These are phyloP conservation scores for Rhynchosporium graminicola DNA, from an alignment of 2,329 filamentous ascomycete genomes.

Conservation along the genomic window DNA sequence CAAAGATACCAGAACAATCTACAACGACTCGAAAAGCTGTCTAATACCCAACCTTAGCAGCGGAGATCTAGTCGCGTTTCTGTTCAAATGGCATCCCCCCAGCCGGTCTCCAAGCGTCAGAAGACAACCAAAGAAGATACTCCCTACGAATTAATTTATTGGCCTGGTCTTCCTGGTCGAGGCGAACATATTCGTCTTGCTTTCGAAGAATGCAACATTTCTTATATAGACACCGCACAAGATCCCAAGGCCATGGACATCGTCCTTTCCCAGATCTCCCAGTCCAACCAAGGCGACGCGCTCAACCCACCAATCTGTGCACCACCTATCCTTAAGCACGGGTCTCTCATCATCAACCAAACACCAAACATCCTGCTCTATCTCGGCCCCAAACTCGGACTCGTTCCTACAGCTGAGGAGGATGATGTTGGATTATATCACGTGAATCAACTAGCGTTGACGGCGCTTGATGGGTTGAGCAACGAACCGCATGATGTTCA, in stretches of 20 bases:
- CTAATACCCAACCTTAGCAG: too few species aligned
- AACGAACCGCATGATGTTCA: constrained; percentile 76
- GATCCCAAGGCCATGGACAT: constrained; percentile 51
- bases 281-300: constrained; percentile 50
- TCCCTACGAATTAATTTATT: constrained; percentile 32
- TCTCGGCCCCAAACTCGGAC: constrained; percentile 48
- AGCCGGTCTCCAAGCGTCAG: constrained; percentile 43
- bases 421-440: constrained; percentile 52
- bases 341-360: constrained; percentile 63
- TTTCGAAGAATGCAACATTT: constrained; percentile 66
- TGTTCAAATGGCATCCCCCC: constrained; percentile 19
- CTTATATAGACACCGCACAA: constrained; percentile 64
- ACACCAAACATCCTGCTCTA: constrained; percentile 74
- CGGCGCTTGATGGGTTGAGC: constrained; percentile 66
- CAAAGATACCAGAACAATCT: too few species aligned
- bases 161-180: constrained; percentile 61
- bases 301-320: constrained; percentile 66
- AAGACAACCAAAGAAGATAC: constrained; percentile 46
- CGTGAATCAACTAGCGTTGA: constrained; percentile 65
- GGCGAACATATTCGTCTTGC: constrained; percentile 73
- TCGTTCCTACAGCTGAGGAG: constrained; percentile 32
- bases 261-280: constrained; percentile 51
- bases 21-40: too few species aligned
- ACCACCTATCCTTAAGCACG: constrained; percentile 62
- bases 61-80: too few species aligned